Evolutionary conservation across 2,329 filamentous ascomycete species (phyloP).

Genomic region (Aspergillus quadrilineatus): DNA sequence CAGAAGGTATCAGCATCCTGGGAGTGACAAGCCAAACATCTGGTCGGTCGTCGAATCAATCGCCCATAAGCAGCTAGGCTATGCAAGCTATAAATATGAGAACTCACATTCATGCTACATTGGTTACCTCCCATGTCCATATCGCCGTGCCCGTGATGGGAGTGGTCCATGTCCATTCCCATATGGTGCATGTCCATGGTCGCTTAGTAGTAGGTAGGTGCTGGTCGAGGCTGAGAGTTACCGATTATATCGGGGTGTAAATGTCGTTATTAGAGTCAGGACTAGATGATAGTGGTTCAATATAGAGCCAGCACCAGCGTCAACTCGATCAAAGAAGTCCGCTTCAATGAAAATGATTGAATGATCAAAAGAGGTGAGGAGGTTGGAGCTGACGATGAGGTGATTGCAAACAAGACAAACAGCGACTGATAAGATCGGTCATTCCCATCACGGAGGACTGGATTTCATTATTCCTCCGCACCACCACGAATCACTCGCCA

Average conservation of each 20-base stretch:
- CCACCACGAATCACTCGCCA: not conserved
- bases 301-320: not conserved
- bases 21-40: not conserved
- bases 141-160: conserved; percentile 48
- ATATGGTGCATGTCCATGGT: conserved; percentile 11
- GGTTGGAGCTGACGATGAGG: conserved; percentile 11
- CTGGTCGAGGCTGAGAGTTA: not conserved
- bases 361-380: not conserved
- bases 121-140: conserved; percentile 58
- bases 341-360: not conserved
- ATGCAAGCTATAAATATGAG: not conserved
- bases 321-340: not conserved
- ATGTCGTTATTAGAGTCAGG: not conserved
- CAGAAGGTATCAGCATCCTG: not conserved
- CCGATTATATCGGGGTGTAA: too few species aligned
- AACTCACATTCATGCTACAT: conserved; percentile 87
- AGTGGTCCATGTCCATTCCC: conserved; percentile 45
- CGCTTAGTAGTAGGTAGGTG: not conserved
- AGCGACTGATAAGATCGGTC: conserved; percentile 24
- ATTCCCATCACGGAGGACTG: conserved; percentile 11
- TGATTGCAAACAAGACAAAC: conserved; percentile 41
- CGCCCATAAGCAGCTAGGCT: not conserved
- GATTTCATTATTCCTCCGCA: not conserved
- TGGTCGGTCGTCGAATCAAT: not conserved
- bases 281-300: too few species aligned